Percentiles rank a stretch among this genome's conserved stretches.
Conservation (phyloP, 2,329 filamentous ascomycete species). For the Colletotrichum navitas region DNA sequence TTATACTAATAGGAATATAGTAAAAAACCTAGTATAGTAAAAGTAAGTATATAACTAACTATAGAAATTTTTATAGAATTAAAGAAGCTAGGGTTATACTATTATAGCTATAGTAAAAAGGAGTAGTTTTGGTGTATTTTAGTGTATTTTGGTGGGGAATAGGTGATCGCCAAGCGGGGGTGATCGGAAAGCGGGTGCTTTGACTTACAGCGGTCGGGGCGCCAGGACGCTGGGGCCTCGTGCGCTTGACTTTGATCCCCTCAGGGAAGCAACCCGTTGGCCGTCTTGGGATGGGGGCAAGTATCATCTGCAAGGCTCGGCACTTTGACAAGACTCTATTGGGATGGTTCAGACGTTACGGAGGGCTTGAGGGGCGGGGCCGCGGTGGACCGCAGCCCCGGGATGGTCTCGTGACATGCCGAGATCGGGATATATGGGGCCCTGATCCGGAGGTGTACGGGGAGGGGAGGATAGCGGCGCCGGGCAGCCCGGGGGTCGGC, state of each 20-base stretch:
- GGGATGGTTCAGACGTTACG: constrained; percentile 13
- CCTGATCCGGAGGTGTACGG: not conserved
- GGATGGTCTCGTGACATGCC: not conserved
- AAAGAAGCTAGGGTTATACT: too few relatives aligned
- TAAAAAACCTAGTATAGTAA: too few relatives aligned
- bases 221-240: constrained; percentile 14
- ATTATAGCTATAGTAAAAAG: too few relatives aligned
- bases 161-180: too few relatives aligned
- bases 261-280: constrained; percentile 21
- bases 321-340: constrained; percentile 34
- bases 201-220: constrained; percentile 32
- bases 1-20: too few relatives aligned
- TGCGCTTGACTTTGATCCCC: not conserved
- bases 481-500: not conserved
- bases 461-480: not conserved
- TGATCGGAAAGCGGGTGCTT: too few relatives aligned
- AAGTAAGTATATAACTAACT: too few relatives aligned
- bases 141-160: too few relatives aligned
- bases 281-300: constrained; percentile 7
- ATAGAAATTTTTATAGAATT: too few relatives aligned
- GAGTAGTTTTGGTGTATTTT: too few relatives aligned
- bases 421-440: constrained; percentile 25
- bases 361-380: not conserved
- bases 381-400: not conserved
- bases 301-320: constrained; percentile 40